Conservation (phyloP, 2,329 filamentous ascomycete species). For the Capronia epimyces region DNA sequence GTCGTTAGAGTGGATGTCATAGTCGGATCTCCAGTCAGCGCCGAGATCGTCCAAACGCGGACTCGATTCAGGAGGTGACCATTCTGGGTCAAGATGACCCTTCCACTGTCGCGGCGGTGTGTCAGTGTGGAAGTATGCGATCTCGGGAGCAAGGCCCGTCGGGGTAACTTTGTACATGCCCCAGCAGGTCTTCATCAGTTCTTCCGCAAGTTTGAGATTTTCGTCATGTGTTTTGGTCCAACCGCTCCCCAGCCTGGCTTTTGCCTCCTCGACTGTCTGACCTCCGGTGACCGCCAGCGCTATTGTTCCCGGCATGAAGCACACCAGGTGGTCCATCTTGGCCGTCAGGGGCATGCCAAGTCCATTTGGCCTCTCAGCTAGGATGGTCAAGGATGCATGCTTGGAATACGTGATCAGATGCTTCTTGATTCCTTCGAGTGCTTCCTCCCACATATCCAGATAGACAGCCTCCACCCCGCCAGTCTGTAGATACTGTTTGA, state of each 20-base stretch:
- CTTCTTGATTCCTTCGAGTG: conserved; percentile 78
- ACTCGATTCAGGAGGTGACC: conserved; percentile 49
- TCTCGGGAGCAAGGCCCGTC: conserved; percentile 90
- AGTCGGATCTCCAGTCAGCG: conserved; percentile 70
- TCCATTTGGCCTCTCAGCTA: conserved; percentile 77
- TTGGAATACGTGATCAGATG: conserved; percentile 86
- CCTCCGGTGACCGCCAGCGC: conserved; percentile 82
- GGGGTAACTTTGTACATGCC: conserved; percentile 89
- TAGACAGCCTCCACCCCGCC: conserved; percentile 80
- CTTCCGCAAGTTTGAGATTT: conserved; percentile 78
- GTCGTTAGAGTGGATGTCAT: conserved; percentile 73
- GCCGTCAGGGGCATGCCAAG: conserved; percentile 61
- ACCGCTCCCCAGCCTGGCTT: conserved; percentile 36
- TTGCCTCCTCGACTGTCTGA: conserved; percentile 66
- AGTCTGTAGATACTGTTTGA: conserved; percentile 97
- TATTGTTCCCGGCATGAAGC: conserved; percentile 95
- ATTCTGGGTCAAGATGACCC: conserved; percentile 33
- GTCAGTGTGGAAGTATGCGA: conserved; percentile 79
- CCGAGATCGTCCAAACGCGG: conserved; percentile 42
- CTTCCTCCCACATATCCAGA: conserved; percentile 85
- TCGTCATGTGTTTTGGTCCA: conserved; percentile 79
- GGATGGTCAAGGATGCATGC: conserved; percentile 73
- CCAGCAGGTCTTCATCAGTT: conserved; percentile 96
- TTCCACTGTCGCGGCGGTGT: conserved; percentile 53
- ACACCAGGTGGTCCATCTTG: conserved; percentile 98